phyloP scores from a whole-genome alignment of 2,329 filamentous ascomycete genomes.

The Aspergillus fischeri region DNA sequence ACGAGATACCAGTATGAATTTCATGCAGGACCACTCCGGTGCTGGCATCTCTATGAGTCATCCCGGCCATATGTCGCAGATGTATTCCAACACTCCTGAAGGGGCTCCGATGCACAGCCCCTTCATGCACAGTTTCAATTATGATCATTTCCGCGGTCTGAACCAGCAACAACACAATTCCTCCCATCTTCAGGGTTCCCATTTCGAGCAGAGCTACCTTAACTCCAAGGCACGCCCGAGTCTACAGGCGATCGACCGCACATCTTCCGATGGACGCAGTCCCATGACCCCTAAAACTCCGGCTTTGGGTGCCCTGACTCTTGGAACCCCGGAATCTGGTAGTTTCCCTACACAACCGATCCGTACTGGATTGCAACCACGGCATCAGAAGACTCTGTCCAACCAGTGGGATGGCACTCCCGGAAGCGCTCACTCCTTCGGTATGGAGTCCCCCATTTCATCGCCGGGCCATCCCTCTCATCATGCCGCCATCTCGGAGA shows the following conservation, averaged over 20 bases:
- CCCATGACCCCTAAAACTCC: constrained; percentile 87
- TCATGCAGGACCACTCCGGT: constrained; percentile 48
- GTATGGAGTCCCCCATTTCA: constrained; percentile 75
- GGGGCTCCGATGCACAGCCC: constrained; percentile 89
- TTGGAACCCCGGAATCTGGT: constrained; percentile 66
- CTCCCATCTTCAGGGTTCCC: constrained; percentile 36
- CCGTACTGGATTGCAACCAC: constrained; percentile 57
- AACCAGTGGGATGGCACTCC: constrained; percentile 87
- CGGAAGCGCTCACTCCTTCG: constrained; percentile 76
- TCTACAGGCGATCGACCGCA: constrained; percentile 64
- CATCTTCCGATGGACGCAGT: constrained; percentile 69
- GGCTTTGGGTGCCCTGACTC: constrained; percentile 66
- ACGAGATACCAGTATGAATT: constrained; percentile 33
- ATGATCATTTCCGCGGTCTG: constrained; percentile 66
- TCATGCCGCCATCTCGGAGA: constrained; percentile 77
- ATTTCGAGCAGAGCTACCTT: constrained; percentile 55
- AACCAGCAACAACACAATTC: constrained; percentile 51
- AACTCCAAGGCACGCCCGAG: constrained; percentile 56
- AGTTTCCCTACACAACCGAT: constrained; percentile 76
- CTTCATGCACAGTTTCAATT: constrained; percentile 74
- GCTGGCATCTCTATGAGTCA: constrained; percentile 58
- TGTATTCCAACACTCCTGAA: constrained; percentile 88
- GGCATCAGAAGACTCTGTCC: constrained; percentile 79
- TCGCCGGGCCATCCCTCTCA: constrained; percentile 60
- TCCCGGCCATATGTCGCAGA: constrained; percentile 63